Percentiles rank a stretch among this genome's conserved stretches.
These are phyloP conservation scores for Mrakia gelida DNA, from an alignment of 768 basidiomycete species.

Conservation along the genomic window DNA sequence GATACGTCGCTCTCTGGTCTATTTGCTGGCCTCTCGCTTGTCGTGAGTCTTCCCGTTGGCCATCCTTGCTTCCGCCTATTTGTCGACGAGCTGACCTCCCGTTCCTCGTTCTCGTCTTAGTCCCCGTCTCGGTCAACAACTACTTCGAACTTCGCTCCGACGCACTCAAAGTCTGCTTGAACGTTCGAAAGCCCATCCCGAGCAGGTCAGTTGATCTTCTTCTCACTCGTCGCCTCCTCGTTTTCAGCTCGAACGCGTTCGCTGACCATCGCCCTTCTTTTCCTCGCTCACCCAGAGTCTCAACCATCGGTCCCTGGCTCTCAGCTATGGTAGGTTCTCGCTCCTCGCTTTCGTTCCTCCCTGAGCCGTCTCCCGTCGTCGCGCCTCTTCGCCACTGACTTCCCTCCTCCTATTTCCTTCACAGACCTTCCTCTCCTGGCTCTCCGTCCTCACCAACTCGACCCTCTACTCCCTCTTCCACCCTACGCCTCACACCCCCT, in stretches of 20 bases:
- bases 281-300: background rate
- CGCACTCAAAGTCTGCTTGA: slow-evolving; percentile 88
- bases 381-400: background rate
- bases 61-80: background rate
- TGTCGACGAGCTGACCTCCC: background rate
- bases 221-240: too few species aligned
- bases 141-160: slow-evolving; percentile 82
- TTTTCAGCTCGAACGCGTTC: background rate
- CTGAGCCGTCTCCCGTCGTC: background rate
- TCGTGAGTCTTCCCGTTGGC: slow-evolving; percentile 46
- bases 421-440: slow-evolving; percentile 73
- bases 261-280: background rate
- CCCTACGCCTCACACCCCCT: slow-evolving; percentile 40
- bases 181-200: slow-evolving; percentile 77
- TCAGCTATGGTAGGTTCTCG: slow-evolving; percentile 60
- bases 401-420: background rate
- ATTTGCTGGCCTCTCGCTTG: slow-evolving; percentile 91
- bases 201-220: slow-evolving; percentile 65
- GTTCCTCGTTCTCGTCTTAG: slow-evolving; percentile 38
- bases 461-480: slow-evolving; percentile 88
- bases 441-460: slow-evolving; percentile 79
- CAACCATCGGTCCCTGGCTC: slow-evolving; percentile 82
- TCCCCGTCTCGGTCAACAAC: slow-evolving; percentile 88
- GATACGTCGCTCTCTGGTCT: slow-evolving; percentile 86
- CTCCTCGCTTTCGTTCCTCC: background rate